These are phyloP conservation scores for Aureobasidium leucospermi DNA, from an alignment of 2,329 filamentous ascomycete species.

Conservation along the genomic window DNA sequence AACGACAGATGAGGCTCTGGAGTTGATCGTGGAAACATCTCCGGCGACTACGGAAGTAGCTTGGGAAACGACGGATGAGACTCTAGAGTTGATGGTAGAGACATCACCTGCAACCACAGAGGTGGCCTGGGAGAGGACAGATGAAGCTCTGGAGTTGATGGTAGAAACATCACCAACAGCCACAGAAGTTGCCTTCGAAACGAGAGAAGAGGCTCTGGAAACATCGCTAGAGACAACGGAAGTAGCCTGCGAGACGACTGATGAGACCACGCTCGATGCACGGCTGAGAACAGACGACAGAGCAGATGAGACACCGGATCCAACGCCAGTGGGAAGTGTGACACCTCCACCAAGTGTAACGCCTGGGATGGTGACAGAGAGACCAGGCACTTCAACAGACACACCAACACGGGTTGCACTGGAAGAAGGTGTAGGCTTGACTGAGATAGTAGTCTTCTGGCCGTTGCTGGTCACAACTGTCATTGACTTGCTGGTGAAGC, in stretches of 20 bases:
- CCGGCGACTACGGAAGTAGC: not conserved
- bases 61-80: not conserved
- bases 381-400: not conserved
- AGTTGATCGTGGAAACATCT: not conserved
- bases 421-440: not conserved
- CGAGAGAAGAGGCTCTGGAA: not conserved
- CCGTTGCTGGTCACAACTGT: not conserved
- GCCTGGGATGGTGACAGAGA: not conserved
- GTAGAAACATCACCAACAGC: not conserved
- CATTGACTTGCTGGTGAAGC: not conserved
- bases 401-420: not conserved
- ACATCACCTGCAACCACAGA: not conserved
- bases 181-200: not conserved
- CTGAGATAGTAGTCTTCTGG: not conserved
- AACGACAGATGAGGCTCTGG: not conserved
- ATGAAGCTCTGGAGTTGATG: not conserved
- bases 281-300: not conserved
- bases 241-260: not conserved
- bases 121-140: not conserved
- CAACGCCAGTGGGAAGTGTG: not conserved
- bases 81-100: not conserved
- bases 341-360: not conserved
- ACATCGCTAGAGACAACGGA: not conserved
- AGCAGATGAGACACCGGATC: not conserved
- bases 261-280: not conserved